Conservation (phyloP, 345 rosid genomes). For the Pugionium dolabratum region DNA sequence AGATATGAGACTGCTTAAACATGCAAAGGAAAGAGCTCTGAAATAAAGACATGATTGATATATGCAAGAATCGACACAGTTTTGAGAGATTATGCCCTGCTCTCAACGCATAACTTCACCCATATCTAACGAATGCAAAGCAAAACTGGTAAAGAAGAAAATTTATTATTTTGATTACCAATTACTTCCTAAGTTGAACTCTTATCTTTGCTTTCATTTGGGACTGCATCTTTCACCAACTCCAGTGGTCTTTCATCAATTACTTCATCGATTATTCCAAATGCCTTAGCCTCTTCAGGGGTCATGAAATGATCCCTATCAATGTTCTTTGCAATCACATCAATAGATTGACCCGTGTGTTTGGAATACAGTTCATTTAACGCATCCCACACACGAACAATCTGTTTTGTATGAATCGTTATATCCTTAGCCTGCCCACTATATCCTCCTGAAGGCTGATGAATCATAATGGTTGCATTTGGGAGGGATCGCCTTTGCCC, state of each 20-base stretch:
- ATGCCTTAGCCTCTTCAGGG: conserved; percentile 78
- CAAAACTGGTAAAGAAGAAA: neutral
- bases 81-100: conserved; percentile 28
- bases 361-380: conserved; percentile 64
- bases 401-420: conserved; percentile 84
- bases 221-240: conserved; percentile 74
- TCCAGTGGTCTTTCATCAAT: conserved; percentile 72
- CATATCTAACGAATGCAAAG: conserved; percentile 3
- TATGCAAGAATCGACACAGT: conserved; percentile 27
- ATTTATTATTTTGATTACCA: conserved; percentile 19
- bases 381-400: conserved; percentile 75
- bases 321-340: conserved; percentile 77
- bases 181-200: conserved; percentile 44
- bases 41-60: conserved; percentile 14
- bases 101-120: conserved; percentile 6
- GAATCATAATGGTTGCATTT: conserved; percentile 83
- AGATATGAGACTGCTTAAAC: conserved; percentile 10
- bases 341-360: conserved; percentile 72
- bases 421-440: conserved; percentile 91
- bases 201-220: conserved; percentile 53
- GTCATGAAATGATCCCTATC: conserved; percentile 92
- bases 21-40: conserved; percentile 16
- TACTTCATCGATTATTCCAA: conserved; percentile 93
- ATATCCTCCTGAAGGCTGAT: conserved; percentile 93
- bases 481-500: conserved; percentile 90